Base-by-base conservation (phyloP, 768 basidiomycete genomes). In the Mycena alexandri region DNA sequence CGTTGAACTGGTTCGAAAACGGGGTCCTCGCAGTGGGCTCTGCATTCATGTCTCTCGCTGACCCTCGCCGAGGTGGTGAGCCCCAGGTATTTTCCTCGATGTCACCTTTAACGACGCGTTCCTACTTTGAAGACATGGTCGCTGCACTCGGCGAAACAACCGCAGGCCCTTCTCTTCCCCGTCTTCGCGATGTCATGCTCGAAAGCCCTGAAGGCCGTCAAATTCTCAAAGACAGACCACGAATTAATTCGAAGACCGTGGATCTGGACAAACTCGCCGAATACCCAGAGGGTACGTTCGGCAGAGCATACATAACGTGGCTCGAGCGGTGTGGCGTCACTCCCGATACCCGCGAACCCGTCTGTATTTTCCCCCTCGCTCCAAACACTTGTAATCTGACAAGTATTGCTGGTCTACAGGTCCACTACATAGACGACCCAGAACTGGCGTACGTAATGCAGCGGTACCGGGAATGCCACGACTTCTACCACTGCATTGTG, bases 381-480 rank as follows among this genome's bases (percentile, higher is more conserved):
- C 5, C 6, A 17, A 29, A 22, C n/a, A 42, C 42, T 11, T 17
- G 22, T 8, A 24, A 14, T 46, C 51, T 34, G 22, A 50, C 19
- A 10, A 14, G 14, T 14, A 38, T 14, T 25, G 11, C 38, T 61
- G 5, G 34, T 24, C n/a, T 19, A 12, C 73, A 98, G 96, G 96
- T 98, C 8, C 93, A 91, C 71, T 99, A 98, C 75, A 91, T 99
- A 63, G 88, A 93, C 75, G 95, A 98, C 74, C 95, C 96, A 2
- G 96, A 98, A 74, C 87, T 98, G 13, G 98, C 98, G 25, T 99
- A 98, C 78, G 93, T 99, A 61, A 95, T 99, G 93, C 94, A 96
- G 72, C 91, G 97, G 56, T 99, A 99, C 78, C 91, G 97, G 25
- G 96, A 99, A 81, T 97, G 93, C 70, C 98, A 99, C 79, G 97